Evolutionary conservation across 2,329 filamentous ascomycete species (phyloP).

Genomic region (Arthrobotrys pseudoclavata): DNA sequence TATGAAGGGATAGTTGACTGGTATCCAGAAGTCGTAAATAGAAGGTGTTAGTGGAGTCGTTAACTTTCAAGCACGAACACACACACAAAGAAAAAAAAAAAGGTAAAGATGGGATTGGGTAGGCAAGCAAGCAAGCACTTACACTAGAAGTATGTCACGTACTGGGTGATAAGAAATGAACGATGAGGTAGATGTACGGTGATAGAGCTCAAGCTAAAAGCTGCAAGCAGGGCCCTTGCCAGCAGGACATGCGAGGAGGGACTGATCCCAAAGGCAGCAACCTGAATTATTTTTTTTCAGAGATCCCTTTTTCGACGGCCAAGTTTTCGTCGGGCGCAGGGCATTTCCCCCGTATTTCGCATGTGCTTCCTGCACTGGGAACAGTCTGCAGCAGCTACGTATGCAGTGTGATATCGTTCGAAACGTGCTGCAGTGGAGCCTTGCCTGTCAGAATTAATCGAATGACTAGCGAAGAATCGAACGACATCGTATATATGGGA

Average conservation of each 20-base stretch:
- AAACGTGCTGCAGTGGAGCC: constrained; percentile 12
- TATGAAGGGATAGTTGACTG: constrained; percentile 17
- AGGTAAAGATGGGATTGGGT: constrained; percentile 7
- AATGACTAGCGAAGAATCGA: background rate
- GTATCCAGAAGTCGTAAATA: constrained; percentile 14
- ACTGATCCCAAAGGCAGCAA: background rate
- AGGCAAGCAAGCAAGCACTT: background rate
- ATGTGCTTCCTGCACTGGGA: constrained; percentile 50
- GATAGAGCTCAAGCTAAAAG: constrained; percentile 15
- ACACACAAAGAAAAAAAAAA: background rate
- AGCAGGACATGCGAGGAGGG: constrained; percentile 17
- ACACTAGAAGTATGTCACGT: background rate
- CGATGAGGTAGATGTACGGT: constrained; percentile 13
- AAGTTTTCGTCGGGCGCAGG: constrained; percentile 41
- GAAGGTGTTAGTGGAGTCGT: constrained; percentile 10
- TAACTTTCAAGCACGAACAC: background rate
- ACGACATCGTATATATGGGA: background rate
- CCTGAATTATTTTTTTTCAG: background rate
- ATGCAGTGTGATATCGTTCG: constrained; percentile 57
- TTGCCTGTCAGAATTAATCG: constrained; percentile 4
- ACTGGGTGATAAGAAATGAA: constrained; percentile 1
- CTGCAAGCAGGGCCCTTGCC: constrained; percentile 17
- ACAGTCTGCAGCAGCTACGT: constrained; percentile 42
- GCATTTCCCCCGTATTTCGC: constrained; percentile 52
- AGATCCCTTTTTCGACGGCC: constrained; percentile 30